Evolutionary conservation across 495 filamentous ascomycete species (phyloP), one percentile per base, ranked within the genome.

Genomic region (Aspergillus leporis): DNA sequence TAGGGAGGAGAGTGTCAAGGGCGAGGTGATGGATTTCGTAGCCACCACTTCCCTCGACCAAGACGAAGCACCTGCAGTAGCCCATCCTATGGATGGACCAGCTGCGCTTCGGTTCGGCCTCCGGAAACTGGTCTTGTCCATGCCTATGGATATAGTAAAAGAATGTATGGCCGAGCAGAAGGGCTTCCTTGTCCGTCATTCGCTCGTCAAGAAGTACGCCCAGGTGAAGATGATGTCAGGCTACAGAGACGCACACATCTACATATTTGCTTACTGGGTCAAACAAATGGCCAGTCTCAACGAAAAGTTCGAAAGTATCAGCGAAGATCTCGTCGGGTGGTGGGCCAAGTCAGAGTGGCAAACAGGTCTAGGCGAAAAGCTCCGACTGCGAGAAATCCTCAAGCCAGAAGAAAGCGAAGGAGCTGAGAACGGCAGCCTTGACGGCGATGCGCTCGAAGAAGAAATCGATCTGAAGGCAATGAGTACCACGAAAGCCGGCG

Each of bases 311-410:
- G 88, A 96, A 52, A 93, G 85, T 41, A 84, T 98, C 56, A 88
- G 89, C 50, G 93, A 98, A 74, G 94, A 98, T 64, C 83, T 97
- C 19, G 71, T 98, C n/a, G 93, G 93, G 13, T 96, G 88, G 87
- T 96, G 92, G 93, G 91, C 92, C 13, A 98, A 98, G 69, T 82
- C 92, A 0, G 85, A 82, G 34, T 99, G 94, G 94, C 93, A 97
- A 72, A 77, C 83, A 22, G 89, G 91, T 0, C 76, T 97, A 0
- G 84, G 80, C 1, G 81, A 86, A 18, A 97, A 96, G 71, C 80
- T 98, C 8, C 82, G 85, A 3, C 72, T 98, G 30, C 73, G 78
- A 41, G 78, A 89, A 40, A 82, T 94, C 38, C 79, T 96, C 51
- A 70, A 77, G 41, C 60, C 67, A 25, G 57, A 67, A 6, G 69